Evolutionary conservation across 2,329 filamentous ascomycete species (phyloP).

Genomic region (Tetracladium maxilliforme): DNA sequence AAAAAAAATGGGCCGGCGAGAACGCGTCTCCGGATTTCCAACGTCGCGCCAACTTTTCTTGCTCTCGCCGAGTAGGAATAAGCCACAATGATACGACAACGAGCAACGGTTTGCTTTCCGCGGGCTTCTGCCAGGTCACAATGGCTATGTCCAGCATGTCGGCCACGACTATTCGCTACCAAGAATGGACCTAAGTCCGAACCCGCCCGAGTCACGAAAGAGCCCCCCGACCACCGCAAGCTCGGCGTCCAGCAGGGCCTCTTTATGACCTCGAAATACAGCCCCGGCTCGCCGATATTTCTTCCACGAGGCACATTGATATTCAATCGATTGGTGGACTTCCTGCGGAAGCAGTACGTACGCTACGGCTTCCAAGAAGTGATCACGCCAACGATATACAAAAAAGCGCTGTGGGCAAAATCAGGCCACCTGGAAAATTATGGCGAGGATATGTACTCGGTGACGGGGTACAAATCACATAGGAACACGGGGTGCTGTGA

Average conservation of each 20-base stretch:
- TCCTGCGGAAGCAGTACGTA: constrained; percentile 71
- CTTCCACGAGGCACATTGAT: constrained; percentile 68
- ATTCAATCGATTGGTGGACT: constrained; percentile 71
- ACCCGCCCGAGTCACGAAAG: too few species aligned
- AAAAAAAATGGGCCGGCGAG: too few species aligned
- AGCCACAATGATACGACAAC: too few species aligned
- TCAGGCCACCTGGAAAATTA: constrained; percentile 86
- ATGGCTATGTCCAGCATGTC: too few species aligned
- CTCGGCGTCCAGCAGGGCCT: constrained; percentile 55
- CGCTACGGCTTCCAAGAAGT: constrained; percentile 81
- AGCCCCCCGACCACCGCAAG: constrained; percentile 38
- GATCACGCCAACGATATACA: constrained; percentile 82
- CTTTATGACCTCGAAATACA: constrained; percentile 66
- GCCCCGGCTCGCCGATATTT: constrained; percentile 75
- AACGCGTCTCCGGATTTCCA: too few species aligned
- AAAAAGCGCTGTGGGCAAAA: constrained; percentile 71
- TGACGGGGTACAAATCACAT: constrained; percentile 43
- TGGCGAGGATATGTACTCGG: constrained; percentile 83
- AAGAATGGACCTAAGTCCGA: too few species aligned
- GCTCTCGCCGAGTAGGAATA: too few species aligned
- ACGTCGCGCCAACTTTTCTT: too few species aligned
- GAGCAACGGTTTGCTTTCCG: too few species aligned
- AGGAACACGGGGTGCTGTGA: constrained; percentile 1
- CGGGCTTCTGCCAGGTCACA: too few species aligned
- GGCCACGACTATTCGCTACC: too few species aligned